phyloP scores from a whole-genome alignment of 306 rosid species.

The Gynostemma pentaphyllum region DNA sequence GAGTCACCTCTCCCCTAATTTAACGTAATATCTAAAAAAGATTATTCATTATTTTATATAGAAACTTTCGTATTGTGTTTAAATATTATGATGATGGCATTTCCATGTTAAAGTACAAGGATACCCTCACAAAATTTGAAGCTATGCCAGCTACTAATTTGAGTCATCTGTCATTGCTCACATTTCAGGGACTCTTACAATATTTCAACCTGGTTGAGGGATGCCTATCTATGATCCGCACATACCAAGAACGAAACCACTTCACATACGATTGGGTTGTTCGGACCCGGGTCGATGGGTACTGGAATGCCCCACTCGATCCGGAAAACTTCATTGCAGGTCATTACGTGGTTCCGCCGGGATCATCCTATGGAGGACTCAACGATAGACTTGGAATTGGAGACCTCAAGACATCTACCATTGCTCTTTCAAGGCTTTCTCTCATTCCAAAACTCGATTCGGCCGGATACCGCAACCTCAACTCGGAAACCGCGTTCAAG shows the following conservation, averaged over 20 bases:
- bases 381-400: constrained; percentile 84
- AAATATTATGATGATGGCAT: too few species aligned
- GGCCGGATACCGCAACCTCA: constrained; percentile 34
- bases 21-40: too few species aligned
- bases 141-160: not conserved
- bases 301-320: constrained; percentile 65
- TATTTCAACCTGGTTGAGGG: constrained; percentile 82
- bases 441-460: constrained; percentile 49
- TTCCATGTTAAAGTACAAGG: not conserved
- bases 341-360: constrained; percentile 59
- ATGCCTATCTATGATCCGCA: constrained; percentile 45
- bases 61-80: too few species aligned
- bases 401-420: constrained; percentile 47
- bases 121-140: not conserved
- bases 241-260: constrained; percentile 32
- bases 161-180: not conserved
- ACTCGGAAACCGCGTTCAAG: constrained; percentile 75
- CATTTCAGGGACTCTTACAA: constrained; percentile 68
- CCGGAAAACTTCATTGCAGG: constrained; percentile 40
- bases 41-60: too few species aligned
- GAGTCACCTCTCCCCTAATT: too few species aligned
- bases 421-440: constrained; percentile 63
- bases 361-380: constrained; percentile 68
- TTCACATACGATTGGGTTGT: constrained; percentile 77
- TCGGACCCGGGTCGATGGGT: constrained; percentile 86